phyloP scores from a whole-genome alignment of 2,329 filamentous ascomycete genomes.

The Sclerotiophoma versabilis region DNA sequence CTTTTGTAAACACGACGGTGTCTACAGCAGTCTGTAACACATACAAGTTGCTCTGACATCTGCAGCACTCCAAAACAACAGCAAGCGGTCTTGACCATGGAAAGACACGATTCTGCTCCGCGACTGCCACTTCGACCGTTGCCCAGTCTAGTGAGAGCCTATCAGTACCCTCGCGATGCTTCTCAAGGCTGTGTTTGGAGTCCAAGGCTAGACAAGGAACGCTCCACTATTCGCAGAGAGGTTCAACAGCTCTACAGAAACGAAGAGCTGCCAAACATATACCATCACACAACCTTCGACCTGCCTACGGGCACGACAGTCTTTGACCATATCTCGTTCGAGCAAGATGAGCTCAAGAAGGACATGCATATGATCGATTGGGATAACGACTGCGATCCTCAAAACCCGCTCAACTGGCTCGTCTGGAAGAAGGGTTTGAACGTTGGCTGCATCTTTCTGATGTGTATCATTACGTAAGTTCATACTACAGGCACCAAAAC shows the following conservation, averaged over 20 bases:
- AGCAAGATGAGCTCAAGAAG: not conserved
- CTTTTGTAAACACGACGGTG: too few relatives aligned
- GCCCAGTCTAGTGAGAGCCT: not conserved
- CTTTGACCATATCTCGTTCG: not conserved
- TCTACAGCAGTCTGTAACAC: too few relatives aligned
- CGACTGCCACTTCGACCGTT: not conserved
- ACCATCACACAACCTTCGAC: not conserved
- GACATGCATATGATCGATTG: not conserved
- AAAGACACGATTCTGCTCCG: not conserved
- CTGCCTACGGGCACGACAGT: not conserved
- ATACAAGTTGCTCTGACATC: not conserved
- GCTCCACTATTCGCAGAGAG: not conserved
- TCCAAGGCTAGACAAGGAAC: too few relatives aligned
- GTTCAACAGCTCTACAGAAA: not conserved
- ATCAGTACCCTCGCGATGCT: too few relatives aligned
- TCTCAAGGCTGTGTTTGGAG: not conserved
- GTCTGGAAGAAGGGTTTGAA: not conserved
- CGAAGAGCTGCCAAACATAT: constrained; percentile 1
- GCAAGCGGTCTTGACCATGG: not conserved
- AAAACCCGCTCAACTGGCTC: not conserved
- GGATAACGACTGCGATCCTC: not conserved
- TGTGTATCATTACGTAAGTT: not conserved
- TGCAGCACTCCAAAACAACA: not conserved
- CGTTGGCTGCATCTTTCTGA: not conserved
- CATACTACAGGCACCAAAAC: too few relatives aligned